Conservation (phyloP, 2,329 filamentous ascomycete species). For the Scolecobasidium constrictum region DNA sequence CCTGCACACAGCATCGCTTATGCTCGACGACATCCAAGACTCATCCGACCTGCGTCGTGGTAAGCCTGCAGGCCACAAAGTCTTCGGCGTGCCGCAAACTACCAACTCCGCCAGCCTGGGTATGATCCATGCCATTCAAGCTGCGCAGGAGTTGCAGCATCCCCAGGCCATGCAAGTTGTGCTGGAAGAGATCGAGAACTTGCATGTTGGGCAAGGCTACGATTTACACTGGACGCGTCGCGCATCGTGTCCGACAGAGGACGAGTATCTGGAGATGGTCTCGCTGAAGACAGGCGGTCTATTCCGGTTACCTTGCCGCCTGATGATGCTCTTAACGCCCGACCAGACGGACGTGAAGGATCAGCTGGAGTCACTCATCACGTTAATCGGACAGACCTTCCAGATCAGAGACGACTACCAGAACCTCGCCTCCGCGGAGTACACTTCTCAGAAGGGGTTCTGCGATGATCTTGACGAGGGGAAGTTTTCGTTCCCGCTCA, state of each 20-base stretch:
- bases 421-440: constrained; percentile 19
- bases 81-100: constrained; percentile 39
- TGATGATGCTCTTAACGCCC: constrained; percentile 38
- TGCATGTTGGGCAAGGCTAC: constrained; percentile 37
- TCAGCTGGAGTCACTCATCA: constrained; percentile 20
- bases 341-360: constrained; percentile 21
- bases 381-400: constrained; percentile 20
- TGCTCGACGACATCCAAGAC: constrained; percentile 47
- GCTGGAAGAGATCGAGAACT: constrained; percentile 32
- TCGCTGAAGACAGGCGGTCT: constrained; percentile 39
- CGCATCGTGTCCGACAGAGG: constrained; percentile 32
- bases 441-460: constrained; percentile 28
- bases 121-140: constrained; percentile 36
- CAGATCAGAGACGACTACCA: constrained; percentile 25
- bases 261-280: constrained; percentile 39
- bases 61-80: constrained; percentile 36
- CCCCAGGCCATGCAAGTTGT: constrained; percentile 11
- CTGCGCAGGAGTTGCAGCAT: constrained; percentile 30
- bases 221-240: constrained; percentile 39
- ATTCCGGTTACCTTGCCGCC: constrained; percentile 32
- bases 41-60: constrained; percentile 36
- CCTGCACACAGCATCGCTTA: constrained; percentile 73
- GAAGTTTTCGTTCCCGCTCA: constrained; percentile 28
- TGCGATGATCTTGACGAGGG: constrained; percentile 33
- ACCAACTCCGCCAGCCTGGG: constrained; percentile 42